Conservation (phyloP, 495 filamentous ascomycete genomes). For the Alectoria sarmentosa region DNA sequence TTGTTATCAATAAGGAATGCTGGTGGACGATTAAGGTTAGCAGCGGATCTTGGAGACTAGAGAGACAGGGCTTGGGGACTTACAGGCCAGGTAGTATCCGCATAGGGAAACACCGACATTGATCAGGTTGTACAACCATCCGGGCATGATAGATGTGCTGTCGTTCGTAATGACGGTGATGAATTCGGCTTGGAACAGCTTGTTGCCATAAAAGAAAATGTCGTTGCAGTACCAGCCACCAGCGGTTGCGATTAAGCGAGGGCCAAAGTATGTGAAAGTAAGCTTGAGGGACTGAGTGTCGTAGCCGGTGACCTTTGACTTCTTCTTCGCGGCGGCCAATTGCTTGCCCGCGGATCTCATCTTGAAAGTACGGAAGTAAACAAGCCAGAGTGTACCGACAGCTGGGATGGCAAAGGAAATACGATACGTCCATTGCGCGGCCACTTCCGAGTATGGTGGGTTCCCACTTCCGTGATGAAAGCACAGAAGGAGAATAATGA, state of each 20-base stretch:
- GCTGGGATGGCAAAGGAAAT: slow-evolving; percentile 80
- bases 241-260: slow-evolving; percentile 75
- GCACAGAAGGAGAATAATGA: slow-evolving; percentile 73
- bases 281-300: slow-evolving; percentile 70
- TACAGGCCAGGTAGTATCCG: slow-evolving; percentile 72
- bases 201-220: slow-evolving; percentile 97
- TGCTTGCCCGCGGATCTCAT: slow-evolving; percentile 73
- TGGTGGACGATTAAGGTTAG: neutral
- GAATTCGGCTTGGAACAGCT: slow-evolving; percentile 88
- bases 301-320: slow-evolving; percentile 76
- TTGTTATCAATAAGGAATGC: slow-evolving; percentile 83
- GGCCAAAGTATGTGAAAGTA: slow-evolving; percentile 71
- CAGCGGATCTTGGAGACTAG: neutral
- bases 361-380: slow-evolving; percentile 85
- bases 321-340: slow-evolving; percentile 56
- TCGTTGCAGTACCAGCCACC: slow-evolving; percentile 87
- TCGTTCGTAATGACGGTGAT: slow-evolving; percentile 53
- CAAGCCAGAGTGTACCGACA: slow-evolving; percentile 78
- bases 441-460: slow-evolving; percentile 61
- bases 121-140: slow-evolving; percentile 82
- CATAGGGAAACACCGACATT: slow-evolving; percentile 76
- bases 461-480: slow-evolving; percentile 69
- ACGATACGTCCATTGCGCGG: slow-evolving; percentile 79
- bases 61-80: neutral
- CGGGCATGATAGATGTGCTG: neutral